Evolutionary conservation across 2,329 filamentous ascomycete species (phyloP).

Genomic region (Graphilbum sp.): DNA sequence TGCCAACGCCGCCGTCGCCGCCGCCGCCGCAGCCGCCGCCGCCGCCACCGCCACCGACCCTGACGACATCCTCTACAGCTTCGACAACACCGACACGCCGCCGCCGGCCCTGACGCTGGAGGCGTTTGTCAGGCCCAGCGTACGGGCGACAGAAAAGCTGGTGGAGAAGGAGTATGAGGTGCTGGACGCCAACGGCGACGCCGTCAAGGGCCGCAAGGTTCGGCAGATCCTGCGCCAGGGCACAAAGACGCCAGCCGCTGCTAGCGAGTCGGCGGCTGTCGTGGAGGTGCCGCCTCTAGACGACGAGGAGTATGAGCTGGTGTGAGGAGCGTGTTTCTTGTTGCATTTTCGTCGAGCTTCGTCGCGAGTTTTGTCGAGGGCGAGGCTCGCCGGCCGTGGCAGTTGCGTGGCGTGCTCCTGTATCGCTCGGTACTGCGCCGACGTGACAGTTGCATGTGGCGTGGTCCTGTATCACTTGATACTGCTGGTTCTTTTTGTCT

Average conservation of each 20-base stretch:
- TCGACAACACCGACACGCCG: conserved; percentile 23
- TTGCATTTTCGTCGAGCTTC: no score
- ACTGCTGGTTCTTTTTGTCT: no score
- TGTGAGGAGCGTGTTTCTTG: conserved; percentile 1
- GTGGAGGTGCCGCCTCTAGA: conserved; percentile 1
- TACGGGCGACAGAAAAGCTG: conserved; percentile 24
- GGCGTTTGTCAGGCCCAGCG: conserved; percentile 18
- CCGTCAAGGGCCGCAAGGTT: conserved; percentile 26
- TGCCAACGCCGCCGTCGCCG: not conserved
- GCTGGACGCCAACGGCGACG: conserved; percentile 26
- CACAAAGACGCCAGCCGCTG: not conserved
- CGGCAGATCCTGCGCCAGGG: conserved; percentile 22
- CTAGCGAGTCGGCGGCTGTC: not conserved
- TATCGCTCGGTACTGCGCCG: no score
- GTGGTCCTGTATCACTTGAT: no score
- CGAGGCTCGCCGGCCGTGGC: no score
- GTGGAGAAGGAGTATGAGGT: conserved; percentile 32
- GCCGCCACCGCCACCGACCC: not conserved
- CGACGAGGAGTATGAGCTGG: conserved; percentile 12
- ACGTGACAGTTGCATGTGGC: no score
- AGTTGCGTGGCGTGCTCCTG: no score
- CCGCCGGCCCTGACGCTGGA: conserved; percentile 22
- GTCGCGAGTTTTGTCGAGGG: no score
- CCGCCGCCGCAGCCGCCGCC: not conserved
- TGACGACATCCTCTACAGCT: conserved; percentile 26